phyloP scores from a whole-genome alignment of 805 yeast species.

The Teunomyces tritomae region DNA sequence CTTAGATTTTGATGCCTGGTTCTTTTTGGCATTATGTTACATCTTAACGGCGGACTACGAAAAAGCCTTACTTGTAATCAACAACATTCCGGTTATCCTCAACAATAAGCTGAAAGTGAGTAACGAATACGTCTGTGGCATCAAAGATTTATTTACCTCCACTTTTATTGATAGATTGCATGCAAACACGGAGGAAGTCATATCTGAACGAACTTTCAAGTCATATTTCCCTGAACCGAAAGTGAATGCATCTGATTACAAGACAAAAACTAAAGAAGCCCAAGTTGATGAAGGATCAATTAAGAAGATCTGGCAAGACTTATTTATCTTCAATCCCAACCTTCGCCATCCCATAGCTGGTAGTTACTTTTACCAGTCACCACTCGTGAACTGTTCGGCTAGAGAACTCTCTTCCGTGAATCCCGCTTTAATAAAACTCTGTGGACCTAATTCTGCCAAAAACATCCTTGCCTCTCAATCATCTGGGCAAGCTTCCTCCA shows the following conservation, averaged over 20 bases:
- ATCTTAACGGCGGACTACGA: constrained; percentile 52
- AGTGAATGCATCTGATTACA: constrained; percentile 6
- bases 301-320: constrained; percentile 31
- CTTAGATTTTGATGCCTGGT: constrained; percentile 74
- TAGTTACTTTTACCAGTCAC: constrained; percentile 33
- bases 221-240: constrained; percentile 29
- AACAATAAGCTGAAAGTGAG: constrained; percentile 9
- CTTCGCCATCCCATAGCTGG: constrained; percentile 37
- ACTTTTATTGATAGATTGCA: constrained; percentile 19
- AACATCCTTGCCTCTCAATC: constrained; percentile 31
- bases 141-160: constrained; percentile 23
- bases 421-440: constrained; percentile 22
- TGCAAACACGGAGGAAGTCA: constrained; percentile 19
- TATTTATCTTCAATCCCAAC: constrained; percentile 26
- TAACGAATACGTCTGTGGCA: constrained; percentile 20
- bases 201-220: constrained; percentile 26
- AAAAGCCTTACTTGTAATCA: constrained; percentile 64
- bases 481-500: constrained; percentile 22
- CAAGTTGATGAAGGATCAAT: constrained; percentile 23
- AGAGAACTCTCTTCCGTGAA: constrained; percentile 37
- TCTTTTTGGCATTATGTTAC: constrained; percentile 57
- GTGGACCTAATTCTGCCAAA: constrained; percentile 27
- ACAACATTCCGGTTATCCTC: constrained; percentile 64
- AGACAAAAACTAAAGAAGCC: not conserved
- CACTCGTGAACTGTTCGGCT: constrained; percentile 30